Percentiles rank a stretch among this genome's conserved stretches.
These are phyloP conservation scores for Huiozyma sinensis DNA, from an alignment of 805 yeast species.

Conservation along the genomic window DNA sequence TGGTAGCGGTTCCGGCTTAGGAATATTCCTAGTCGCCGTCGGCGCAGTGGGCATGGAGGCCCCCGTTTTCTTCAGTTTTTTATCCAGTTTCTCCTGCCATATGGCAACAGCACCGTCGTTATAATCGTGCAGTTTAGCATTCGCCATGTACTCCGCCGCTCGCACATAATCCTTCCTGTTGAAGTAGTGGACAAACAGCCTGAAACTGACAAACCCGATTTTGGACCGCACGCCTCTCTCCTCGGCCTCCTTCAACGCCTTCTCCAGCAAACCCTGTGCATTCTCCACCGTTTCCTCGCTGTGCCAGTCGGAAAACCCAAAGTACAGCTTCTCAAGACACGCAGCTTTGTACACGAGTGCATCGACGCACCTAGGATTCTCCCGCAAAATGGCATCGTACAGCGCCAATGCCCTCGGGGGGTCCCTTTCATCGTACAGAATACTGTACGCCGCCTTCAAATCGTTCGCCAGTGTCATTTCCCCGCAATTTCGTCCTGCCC, in stretches of 20 bases:
- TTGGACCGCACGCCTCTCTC: slow-evolving; percentile 36
- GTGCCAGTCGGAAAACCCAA: slow-evolving; percentile 32
- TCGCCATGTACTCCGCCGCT: slow-evolving; percentile 34
- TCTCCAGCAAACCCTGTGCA: slow-evolving; percentile 23
- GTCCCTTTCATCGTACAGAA: slow-evolving; percentile 36
- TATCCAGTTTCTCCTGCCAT: slow-evolving; percentile 30
- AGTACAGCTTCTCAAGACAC: slow-evolving; percentile 35
- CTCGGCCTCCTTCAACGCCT: slow-evolving; percentile 38
- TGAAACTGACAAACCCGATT: slow-evolving; percentile 38
- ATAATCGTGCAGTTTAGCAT: slow-evolving; percentile 34
- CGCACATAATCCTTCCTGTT: slow-evolving; percentile 31
- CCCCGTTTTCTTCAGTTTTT: slow-evolving; percentile 10
- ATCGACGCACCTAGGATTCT: slow-evolving; percentile 35
- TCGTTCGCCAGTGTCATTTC: slow-evolving; percentile 22
- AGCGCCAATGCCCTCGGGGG: slow-evolving; percentile 35
- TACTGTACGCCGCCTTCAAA: slow-evolving; percentile 35
- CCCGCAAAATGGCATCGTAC: slow-evolving; percentile 32
- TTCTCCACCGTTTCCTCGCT: slow-evolving; percentile 34
- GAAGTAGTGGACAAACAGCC: slow-evolving; percentile 39
- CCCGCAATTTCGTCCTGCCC: not conserved
- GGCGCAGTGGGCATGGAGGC: not conserved
- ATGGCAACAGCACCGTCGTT: slow-evolving; percentile 38
- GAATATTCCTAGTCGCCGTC: not conserved
- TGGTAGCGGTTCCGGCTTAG: not conserved
- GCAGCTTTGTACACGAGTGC: slow-evolving; percentile 42